phyloP scores from a whole-genome alignment of 2,329 filamentous ascomycete genomes.

The Beauveria sp. region DNA sequence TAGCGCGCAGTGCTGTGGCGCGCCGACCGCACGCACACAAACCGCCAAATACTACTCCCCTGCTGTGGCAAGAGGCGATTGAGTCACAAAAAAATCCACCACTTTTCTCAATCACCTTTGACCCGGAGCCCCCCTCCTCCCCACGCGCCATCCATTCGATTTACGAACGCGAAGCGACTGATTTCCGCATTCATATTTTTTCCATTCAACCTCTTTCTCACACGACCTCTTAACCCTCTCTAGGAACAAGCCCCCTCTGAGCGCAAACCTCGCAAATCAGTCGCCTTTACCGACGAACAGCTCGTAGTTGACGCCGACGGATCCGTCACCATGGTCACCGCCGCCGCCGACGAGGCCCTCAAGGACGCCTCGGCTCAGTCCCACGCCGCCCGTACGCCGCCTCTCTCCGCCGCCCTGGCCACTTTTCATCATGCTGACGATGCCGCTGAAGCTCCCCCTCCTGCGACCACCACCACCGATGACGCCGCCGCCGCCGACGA shows the following conservation, averaged over 20 bases:
- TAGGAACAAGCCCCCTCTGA: constrained; percentile 27
- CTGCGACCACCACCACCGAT: constrained; percentile 21
- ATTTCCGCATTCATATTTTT: not conserved
- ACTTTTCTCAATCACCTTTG: not conserved
- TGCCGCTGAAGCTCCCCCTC: constrained; percentile 27
- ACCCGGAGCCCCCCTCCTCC: not conserved
- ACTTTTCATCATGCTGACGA: constrained; percentile 43
- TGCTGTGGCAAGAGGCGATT: not conserved
- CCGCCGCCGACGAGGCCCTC: constrained; percentile 58
- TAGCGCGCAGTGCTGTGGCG: not conserved
- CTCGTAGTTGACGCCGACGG: constrained; percentile 87
- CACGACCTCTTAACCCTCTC: constrained; percentile 1
- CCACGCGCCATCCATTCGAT: constrained; percentile 1
- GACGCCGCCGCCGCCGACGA: constrained; percentile 40
- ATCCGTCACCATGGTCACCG: constrained; percentile 68
- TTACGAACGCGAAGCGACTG: not conserved
- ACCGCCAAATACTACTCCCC: not conserved
- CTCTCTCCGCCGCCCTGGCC: constrained; percentile 46
- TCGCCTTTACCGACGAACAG: constrained; percentile 84
- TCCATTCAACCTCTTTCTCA: not conserved
- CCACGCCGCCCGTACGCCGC: constrained; percentile 63
- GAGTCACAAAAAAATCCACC: constrained; percentile 11
- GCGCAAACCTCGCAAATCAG: constrained; percentile 80
- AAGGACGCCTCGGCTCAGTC: constrained; percentile 70
- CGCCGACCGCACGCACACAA: not conserved